Base-by-base conservation (phyloP, 495 filamentous ascomycete species). In the Aspergillus sparsus region DNA sequence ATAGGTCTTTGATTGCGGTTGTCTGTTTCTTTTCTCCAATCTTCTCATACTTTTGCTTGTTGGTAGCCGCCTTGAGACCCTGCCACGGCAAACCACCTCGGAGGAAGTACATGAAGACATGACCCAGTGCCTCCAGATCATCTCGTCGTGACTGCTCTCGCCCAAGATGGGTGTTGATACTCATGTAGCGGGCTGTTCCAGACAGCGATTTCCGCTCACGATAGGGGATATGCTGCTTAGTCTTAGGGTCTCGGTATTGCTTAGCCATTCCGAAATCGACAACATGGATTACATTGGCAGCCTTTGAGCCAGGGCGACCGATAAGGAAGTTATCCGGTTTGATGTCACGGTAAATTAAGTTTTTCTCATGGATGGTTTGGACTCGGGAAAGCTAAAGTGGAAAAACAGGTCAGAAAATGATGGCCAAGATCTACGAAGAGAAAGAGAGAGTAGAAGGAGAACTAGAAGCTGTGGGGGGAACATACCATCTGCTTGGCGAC, bases 1-100 rank as follows among this genome's bases (percentile, higher is more conserved):
- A 98, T 5, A 99, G 86, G 67, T 99, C 95, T 75, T 96, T 95
- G 82, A 99, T 93, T 0, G 85, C 83, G 27, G 94, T 98, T 0
- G 93, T 96, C 78, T 98, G 94, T 79, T 99, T 99, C 89, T 98
- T 98, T 78, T 99, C 95, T 34, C 94, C 94, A 74, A 99, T 99
- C 81, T 98, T 98, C 77, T 99, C 94, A 66, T 99, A 99, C 78
- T 99, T 99, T 71, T 99, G 94, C 84, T 99, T 99, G 81, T 99
- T 99, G 60, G 94, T 99, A 15, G 95, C 95, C 72, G 94, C 94
- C 80, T 98, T 98, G 68, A 99, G 80, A 52, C 94, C 94, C 77
- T 99, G 94, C 94, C 94, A 99, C 16, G 94, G 94, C 59, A 99
- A 82, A 54, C 95, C 95, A 58, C 94, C 94, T 50, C 95, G 82